Conservation (phyloP, 805 yeast species). For the Ogataea zsoltii region DNA sequence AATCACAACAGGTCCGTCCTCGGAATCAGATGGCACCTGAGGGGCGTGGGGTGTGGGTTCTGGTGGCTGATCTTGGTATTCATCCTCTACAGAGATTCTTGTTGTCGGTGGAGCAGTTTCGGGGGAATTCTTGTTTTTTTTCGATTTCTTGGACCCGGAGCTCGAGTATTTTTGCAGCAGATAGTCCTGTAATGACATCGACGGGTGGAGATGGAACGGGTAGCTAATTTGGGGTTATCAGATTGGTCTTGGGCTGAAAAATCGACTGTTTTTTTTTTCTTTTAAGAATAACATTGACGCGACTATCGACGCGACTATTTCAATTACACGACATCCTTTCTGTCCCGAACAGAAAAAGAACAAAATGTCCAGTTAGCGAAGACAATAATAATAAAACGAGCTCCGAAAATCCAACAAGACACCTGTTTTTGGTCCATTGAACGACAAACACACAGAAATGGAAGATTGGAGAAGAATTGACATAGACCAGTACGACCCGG, state of each 20-base stretch:
- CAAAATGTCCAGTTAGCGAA: conserved; percentile 7
- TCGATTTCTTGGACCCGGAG: conserved; percentile 24
- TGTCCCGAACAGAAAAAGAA: conserved; percentile 7
- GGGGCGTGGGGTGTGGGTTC: neutral
- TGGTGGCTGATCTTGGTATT: neutral
- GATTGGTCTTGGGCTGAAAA: neutral
- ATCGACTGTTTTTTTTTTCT: too few relatives aligned
- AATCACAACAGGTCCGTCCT: conserved; percentile 25
- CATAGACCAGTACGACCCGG: conserved; percentile 88
- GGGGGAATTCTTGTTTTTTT: conserved; percentile 20
- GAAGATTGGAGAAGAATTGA: conserved; percentile 94
- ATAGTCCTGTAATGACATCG: conserved; percentile 41
- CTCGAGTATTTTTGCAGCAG: conserved; percentile 45
- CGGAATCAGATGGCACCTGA: conserved; percentile 12
- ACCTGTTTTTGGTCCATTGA: neutral
- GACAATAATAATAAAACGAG: neutral
- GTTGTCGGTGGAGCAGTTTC: conserved; percentile 14
- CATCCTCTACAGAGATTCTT: conserved; percentile 4
- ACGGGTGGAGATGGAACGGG: too few relatives aligned
- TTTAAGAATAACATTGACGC: neutral
- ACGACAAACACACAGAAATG: conserved; percentile 34
- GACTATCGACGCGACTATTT: neutral
- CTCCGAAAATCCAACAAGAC: neutral
- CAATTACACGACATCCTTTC: neutral
- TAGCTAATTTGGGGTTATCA: too few relatives aligned